Evolutionary conservation across 2,329 filamentous ascomycete species (phyloP).

Genomic region (Stagonosporopsis cucurbitacearum): DNA sequence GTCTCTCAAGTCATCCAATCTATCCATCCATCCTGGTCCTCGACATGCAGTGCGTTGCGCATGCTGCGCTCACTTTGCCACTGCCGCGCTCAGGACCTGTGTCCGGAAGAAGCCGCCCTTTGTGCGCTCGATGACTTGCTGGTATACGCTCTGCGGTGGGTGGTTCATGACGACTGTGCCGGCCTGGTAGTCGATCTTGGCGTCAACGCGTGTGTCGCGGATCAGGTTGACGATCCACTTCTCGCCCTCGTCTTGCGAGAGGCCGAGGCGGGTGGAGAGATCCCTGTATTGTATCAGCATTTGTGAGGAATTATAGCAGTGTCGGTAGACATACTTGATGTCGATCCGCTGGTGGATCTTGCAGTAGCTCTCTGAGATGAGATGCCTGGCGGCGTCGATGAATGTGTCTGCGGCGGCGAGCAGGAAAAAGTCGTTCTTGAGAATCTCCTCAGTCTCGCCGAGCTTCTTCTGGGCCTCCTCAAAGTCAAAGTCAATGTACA

Average conservation of each 20-base stretch:
- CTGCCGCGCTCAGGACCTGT: constrained; percentile 78
- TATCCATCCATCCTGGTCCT: neutral
- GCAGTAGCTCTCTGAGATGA: constrained; percentile 99
- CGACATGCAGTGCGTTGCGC: too few species aligned
- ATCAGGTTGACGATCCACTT: constrained; percentile 99
- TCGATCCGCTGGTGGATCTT: constrained; percentile 99
- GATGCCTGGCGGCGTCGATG: constrained; percentile 90
- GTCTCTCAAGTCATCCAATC: neutral
- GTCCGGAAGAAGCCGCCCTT: constrained; percentile 99
- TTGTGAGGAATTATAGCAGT: neutral
- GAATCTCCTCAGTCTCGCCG: constrained; percentile 84
- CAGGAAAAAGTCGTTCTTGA: constrained; percentile 95
- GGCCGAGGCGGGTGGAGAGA: constrained; percentile 85
- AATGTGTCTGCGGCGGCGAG: constrained; percentile 83
- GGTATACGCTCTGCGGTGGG: constrained; percentile 96
- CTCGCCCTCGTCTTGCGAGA: constrained; percentile 94
- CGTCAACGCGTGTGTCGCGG: constrained; percentile 93
- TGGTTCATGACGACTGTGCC: constrained; percentile 99
- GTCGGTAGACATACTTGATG: constrained; percentile 71
- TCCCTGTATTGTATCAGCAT: constrained; percentile 61
- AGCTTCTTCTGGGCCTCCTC: constrained; percentile 94
- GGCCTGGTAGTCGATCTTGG: constrained; percentile 99
- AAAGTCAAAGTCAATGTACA: constrained; percentile 97
- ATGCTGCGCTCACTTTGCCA: constrained; percentile 52
- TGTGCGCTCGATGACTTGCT: constrained; percentile 98